Percentiles rank a stretch among this genome's conserved stretches.
Evolutionary conservation across 371 early-diverging fungal genomes (phyloP).

Genomic region (Syncephalis fuscata): DNA sequence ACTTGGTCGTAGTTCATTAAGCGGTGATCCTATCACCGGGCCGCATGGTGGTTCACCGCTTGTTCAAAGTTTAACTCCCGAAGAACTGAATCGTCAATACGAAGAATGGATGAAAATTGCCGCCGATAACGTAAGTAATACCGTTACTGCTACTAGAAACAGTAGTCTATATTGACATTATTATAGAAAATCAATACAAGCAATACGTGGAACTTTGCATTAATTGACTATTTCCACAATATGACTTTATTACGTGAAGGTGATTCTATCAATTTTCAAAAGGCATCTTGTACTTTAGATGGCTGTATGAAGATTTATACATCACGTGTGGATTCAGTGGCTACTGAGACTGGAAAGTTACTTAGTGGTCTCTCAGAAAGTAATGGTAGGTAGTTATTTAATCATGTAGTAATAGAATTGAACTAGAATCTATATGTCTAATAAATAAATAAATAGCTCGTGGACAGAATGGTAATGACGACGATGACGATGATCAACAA

Average conservation of each 20-base stretch:
- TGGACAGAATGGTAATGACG: slow-evolving; percentile 21
- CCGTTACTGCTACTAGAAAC: neutral
- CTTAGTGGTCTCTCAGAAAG: slow-evolving; percentile 71
- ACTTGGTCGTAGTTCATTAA: slow-evolving; percentile 1
- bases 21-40: neutral
- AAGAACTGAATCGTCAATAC: slow-evolving; percentile 8
- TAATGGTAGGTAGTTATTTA: slow-evolving; percentile 21
- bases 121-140: slow-evolving; percentile 68
- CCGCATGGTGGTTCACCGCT: slow-evolving; percentile 2
- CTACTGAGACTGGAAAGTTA: slow-evolving; percentile 86
- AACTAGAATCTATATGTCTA: too few relatives aligned
- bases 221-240: slow-evolving; percentile 98
- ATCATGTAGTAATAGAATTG: neutral
- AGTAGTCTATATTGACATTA: neutral
- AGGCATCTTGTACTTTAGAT: slow-evolving; percentile 97
- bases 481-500: slow-evolving; percentile 25
- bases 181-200: slow-evolving; percentile 89
- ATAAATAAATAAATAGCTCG: slow-evolving; percentile 3
- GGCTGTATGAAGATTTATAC: slow-evolving; percentile 99
- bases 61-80: slow-evolving; percentile 4
- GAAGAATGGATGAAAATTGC: slow-evolving; percentile 97
- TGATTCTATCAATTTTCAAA: slow-evolving; percentile 97
- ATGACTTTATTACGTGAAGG: slow-evolving; percentile 88
- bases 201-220: slow-evolving; percentile 95
- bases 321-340: slow-evolving; percentile 96